Conservation (phyloP, 176 grass and related monocot genomes). For the Rhynchospora pubera region DNA sequence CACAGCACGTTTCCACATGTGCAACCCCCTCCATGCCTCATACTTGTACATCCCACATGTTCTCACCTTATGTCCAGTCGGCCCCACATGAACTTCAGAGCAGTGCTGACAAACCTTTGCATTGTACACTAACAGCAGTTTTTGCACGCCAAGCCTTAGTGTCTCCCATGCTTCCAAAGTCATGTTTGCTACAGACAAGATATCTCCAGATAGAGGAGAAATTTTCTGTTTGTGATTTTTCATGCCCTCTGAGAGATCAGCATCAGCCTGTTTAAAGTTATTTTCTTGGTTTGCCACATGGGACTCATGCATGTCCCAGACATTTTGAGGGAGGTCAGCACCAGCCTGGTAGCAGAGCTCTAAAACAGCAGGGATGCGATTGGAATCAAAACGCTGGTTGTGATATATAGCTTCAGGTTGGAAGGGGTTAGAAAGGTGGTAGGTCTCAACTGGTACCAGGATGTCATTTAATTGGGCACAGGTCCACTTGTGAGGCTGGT, state of each 20-base stretch:
- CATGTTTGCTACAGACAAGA: constrained; percentile 46
- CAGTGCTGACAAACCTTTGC: constrained; percentile 74
- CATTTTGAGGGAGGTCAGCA: constrained; percentile 37
- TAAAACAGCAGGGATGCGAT: constrained; percentile 54
- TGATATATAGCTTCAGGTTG: constrained; percentile 65
- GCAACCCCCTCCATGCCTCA: constrained; percentile 67
- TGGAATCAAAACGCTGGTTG: constrained; percentile 68
- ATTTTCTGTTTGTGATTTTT: constrained; percentile 3
- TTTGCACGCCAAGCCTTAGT: constrained; percentile 63
- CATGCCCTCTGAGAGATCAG: neutral
- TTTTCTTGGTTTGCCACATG: neutral
- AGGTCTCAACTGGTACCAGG: constrained; percentile 55
- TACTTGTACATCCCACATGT: constrained; percentile 80
- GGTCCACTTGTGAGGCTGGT: constrained; percentile 48
- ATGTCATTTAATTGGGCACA: constrained; percentile 54
- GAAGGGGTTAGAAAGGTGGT: constrained; percentile 53
- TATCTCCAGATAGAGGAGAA: constrained; percentile 18
- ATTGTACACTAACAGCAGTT: constrained; percentile 78
- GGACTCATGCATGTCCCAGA: neutral
- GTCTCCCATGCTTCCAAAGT: constrained; percentile 81
- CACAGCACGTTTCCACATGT: constrained; percentile 67
- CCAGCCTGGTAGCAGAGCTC: constrained; percentile 90
- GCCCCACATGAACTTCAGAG: constrained; percentile 77
- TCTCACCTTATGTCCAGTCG: constrained; percentile 70
- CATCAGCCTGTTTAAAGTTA: neutral